Base-by-base conservation (phyloP, 352 stramenopile species). In the Blastocystis hominis region DNA sequence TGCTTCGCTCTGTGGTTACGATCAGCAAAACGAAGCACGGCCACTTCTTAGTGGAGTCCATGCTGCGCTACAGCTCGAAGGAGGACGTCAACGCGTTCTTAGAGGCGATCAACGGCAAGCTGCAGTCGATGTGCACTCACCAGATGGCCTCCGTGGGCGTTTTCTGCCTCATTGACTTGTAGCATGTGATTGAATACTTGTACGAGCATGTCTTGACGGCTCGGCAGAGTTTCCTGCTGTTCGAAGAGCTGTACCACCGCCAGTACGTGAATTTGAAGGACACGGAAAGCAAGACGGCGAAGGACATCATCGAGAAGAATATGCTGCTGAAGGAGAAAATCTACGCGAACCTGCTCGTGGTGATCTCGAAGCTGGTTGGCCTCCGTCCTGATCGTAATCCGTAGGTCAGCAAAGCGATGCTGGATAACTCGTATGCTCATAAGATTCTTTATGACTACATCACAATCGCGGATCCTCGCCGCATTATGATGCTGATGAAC, bases 401-500 rank as follows among this genome's bases (percentile, higher is more conserved):
- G 17, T 75, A 87, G 77, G 50, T 78, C 0, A 87, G 53, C 50
- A 87, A 87, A 34, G 55, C 53, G 15, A 44, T 87, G 34, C 47
- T 78, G 20, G 77, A 87, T 44, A 50, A 87, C 44, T 87, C 77
- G 36, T 87, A 78, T 44, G 56, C 46, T 4, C 77, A 87, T 34
- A 78, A 87, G 53, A 61, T 87, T 17, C 50, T 87, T 34, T 78
- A 87, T 42, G 62, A 87, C 15, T 87, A 75, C 55, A 78, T 87
- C 42, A 59, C 56, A 15, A 78, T 87, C 44, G 42, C 77, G 10
- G 77, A 87, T 56, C 66, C 62, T 17, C 70, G 70, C 38, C 53
- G 66, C 24, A 64, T 78, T 17, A 87, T 75, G 36, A 68, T 78
- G 6, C 30, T 77, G n/a, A 78, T 87, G 66, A 56, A 87, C 44